Base-by-base conservation (phyloP, 75 land plant genomes). In the Pseudotsuga menziesii region DNA sequence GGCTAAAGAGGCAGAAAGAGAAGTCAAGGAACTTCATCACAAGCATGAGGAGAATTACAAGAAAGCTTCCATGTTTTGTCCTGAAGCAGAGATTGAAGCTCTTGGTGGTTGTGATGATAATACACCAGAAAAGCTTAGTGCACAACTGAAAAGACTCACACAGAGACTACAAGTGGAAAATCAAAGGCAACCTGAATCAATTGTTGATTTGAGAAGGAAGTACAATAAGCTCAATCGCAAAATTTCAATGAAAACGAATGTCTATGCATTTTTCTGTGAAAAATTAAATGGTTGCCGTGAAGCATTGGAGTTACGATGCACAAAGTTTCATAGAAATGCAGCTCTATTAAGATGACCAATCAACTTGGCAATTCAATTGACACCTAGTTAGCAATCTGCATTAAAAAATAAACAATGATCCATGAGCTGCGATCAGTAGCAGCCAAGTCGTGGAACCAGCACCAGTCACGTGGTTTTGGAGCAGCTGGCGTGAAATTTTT, bases 31-130 rank as follows among this genome's bases (percentile, higher is more conserved):
- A 29, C 1, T 29, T 29, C 32, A 29, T 29, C 32, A 29, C 32
- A 29, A 29, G 32, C 32, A 1, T 29, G 32, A 91, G 93, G 93
- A 89, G 41, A 80, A 61, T 74, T 75, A 75, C 61, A 57, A 75
- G 62, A 92, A 92, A 78, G 99, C 98, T 70, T 89, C 95, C 26
- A 78, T 89, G 61, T 87, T 94, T 25, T 92, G 93, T 82, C 81
- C 91, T 73, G 91, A 92, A 78, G 84, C 84, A 85, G 97, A 97
- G 62, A 60, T 97, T 80, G 91, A 88, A 81, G 80, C 80, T 72
- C 72, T 92, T 57, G 92, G 90, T 39, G 95, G 84, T 25, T 63
- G 80, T 61, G 48, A 75, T 59, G 83, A 81, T 16, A 72, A 72
- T 72, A 83, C 87, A 11, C 87, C 91, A 11, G 88, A 94, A 63